phyloP scores from a whole-genome alignment of 192 early-diverging fungal genomes.

The Backusella mclennaniae region DNA sequence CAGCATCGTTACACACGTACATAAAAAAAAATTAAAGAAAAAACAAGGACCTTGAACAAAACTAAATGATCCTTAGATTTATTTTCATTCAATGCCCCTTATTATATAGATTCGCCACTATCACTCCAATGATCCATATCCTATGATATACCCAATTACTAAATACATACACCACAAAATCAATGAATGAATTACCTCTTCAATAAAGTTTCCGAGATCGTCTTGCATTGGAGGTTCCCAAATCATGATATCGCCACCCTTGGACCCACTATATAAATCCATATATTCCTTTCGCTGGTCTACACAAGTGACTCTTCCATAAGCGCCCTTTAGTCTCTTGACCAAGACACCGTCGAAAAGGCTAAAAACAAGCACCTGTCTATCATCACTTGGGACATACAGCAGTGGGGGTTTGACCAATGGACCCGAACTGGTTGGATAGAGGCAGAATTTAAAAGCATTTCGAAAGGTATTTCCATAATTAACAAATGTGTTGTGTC shows the following conservation, averaged over 20 bases:
- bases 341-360: not conserved
- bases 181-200: not conserved
- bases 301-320: constrained; percentile 10
- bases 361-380: constrained; percentile 46
- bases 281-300: not conserved
- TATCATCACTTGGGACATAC: constrained; percentile 19
- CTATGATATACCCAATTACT: not conserved
- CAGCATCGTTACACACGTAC: not conserved
- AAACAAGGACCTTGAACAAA: not conserved
- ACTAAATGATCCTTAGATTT: no score
- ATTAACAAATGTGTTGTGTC: constrained; percentile 54
- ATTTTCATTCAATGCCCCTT: not conserved
- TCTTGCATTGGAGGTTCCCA: constrained; percentile 17
- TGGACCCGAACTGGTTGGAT: constrained; percentile 20
- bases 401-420: not conserved
- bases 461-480: constrained; percentile 40
- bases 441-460: constrained; percentile 33
- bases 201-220: not conserved
- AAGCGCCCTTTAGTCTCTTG: not conserved
- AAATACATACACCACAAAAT: not conserved
- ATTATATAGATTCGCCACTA: constrained; percentile 29
- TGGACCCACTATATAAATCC: constrained; percentile 7
- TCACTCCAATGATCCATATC: constrained; percentile 52
- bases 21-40: not conserved
- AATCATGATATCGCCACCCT: not conserved